Evolutionary conservation across 352 stramenopile species (phyloP).

Genomic region (Peronospora destructor): DNA sequence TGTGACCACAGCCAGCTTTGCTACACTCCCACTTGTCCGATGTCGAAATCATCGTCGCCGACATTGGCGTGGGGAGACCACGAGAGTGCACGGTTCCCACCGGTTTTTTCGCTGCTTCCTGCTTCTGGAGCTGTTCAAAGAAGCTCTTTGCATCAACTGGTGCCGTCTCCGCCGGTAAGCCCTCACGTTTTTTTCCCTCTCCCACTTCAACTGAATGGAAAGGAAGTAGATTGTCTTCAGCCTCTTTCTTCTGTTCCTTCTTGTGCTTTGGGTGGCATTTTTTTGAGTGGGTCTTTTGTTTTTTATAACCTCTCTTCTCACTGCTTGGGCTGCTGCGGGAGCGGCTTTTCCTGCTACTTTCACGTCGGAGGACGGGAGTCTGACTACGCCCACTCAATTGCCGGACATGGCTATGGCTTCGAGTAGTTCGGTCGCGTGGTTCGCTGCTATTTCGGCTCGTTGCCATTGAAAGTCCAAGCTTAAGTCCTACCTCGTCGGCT

Average conservation of each 20-base stretch:
- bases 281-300: conserved; percentile 9
- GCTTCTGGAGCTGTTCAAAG: conserved; percentile 56
- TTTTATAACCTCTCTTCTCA: neutral
- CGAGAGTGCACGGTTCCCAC: conserved; percentile 59
- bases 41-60: conserved; percentile 21
- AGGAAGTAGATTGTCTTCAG: conserved; percentile 1
- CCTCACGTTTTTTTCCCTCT: neutral
- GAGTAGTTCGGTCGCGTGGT: neutral
- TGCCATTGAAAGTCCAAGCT: too few relatives aligned
- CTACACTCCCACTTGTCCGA: conserved; percentile 64
- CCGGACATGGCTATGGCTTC: conserved; percentile 9
- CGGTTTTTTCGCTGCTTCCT: conserved; percentile 48
- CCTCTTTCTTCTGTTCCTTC: conserved; percentile 11
- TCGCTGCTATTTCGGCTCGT: conserved; percentile 9
- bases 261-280: conserved; percentile 19
- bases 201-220: neutral
- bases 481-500: too few relatives aligned
- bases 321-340: conserved; percentile 11
- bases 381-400: conserved; percentile 3
- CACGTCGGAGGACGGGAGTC: conserved; percentile 9
- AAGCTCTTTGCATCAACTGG: conserved; percentile 41
- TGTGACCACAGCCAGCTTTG: conserved; percentile 55
- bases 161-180: neutral
- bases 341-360: conserved; percentile 4
- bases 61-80: conserved; percentile 24